Base-by-base conservation (phyloP, 352 stramenopile species). In the Phytopythium helicoides region DNA sequence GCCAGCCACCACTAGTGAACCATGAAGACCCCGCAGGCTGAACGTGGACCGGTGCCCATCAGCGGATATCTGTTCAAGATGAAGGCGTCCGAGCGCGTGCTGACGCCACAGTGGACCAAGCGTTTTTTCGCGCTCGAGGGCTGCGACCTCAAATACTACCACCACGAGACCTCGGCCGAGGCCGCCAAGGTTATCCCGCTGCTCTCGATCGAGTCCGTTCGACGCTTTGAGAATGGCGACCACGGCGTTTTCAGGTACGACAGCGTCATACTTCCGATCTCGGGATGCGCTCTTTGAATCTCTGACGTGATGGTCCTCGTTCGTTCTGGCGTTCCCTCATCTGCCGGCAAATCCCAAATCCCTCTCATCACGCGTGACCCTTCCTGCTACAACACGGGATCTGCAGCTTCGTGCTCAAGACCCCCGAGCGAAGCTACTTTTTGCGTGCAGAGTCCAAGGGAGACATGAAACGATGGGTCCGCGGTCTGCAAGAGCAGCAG, bases 381-480 rank as follows among this genome's bases (percentile, higher is more conserved):
- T 6, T 15, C 9, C 12, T 9, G 19, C 23, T 33, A 15, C 42
- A 19, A 12, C 14, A n/a, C 25, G 22, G 15, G 25, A 26, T 38
- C 21, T 25, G 1, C 49, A 87, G 81, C 54, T 92, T 93, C 34
- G 77, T 93, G 11, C 54, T 92, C 60, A 91, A 95, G 63, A 86
- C 76, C 4, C 74, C 76, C 0, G 66, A 81, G 23, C 76, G 85
- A 11, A 90, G 72, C 56, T 94, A 89, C 59, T 92, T 94, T 40
- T 47, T 94, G 28, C 77, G 84, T 7, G 74, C 85, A 23, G 82
- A 93, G 38, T 81, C 65, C 54, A 92, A 95, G 51, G 82, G 82
- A 38, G 85, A 95, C 67, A 91, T 95, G 81, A 95, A 92, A 62
- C 81, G 81, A 12, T 95, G 82, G 82, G 85, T 92, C 22, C 79